Evolutionary conservation across 352 stramenopile genomes (phyloP).

Genomic region (Thraustochytrium sp.): DNA sequence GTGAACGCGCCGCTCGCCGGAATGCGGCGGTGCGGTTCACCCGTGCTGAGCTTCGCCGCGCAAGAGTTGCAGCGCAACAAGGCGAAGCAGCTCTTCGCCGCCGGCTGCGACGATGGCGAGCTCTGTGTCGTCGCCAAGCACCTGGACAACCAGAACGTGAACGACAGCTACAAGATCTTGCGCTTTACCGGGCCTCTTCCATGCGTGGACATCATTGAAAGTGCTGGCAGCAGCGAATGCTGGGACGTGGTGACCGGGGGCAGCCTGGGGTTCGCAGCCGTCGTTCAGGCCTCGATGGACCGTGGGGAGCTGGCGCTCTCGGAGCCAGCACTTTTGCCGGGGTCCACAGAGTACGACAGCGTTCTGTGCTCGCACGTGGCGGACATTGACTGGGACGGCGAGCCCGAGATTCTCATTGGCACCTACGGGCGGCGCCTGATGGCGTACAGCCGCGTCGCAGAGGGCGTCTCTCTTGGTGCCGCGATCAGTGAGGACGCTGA

Average conservation of each 20-base stretch:
- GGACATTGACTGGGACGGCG: conserved; percentile 29
- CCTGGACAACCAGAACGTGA: not conserved
- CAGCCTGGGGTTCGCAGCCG: not conserved
- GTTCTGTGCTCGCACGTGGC: conserved; percentile 7
- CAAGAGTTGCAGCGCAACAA: not conserved
- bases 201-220: not conserved
- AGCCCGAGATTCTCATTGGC: not conserved
- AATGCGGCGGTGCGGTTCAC: not conserved
- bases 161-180: not conserved
- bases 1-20: not conserved
- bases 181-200: conserved; percentile 13
- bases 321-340: not conserved
- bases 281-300: not conserved
- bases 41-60: not conserved
- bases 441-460: not conserved
- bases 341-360: conserved; percentile 4
- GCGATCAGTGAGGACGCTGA: not conserved
- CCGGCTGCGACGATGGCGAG: conserved; percentile 12
- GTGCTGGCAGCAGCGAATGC: not conserved
- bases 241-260: not conserved
- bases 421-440: conserved; percentile 15
- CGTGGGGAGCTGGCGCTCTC: not conserved
- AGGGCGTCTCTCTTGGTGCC: not conserved
- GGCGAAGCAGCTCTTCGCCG: conserved; percentile 21
- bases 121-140: conserved; percentile 9